A percentile compares a stretch with the other conserved stretches of the same genome.
Evolutionary conservation across 2,329 filamentous ascomycete species (phyloP).

Genomic region (Penicillium sp.): DNA sequence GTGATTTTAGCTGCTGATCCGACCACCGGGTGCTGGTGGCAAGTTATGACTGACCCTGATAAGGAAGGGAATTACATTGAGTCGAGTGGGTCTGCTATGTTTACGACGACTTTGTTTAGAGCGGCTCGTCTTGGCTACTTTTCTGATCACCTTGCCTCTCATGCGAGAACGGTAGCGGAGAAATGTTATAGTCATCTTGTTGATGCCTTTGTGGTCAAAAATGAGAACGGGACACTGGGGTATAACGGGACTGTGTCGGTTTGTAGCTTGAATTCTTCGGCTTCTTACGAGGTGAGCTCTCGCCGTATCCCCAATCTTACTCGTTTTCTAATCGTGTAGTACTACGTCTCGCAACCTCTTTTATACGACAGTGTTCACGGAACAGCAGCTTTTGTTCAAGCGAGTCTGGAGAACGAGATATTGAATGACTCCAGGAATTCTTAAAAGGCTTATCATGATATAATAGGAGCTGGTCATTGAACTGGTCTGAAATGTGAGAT

Average conservation of each 20-base stretch:
- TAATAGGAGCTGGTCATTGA: too few species aligned
- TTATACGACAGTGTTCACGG: conserved; percentile 32
- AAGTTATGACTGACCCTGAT: conserved; percentile 59
- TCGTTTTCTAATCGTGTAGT: conserved; percentile 18
- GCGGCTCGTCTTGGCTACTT: conserved; percentile 45
- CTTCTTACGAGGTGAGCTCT: conserved; percentile 53
- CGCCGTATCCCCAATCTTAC: neutral
- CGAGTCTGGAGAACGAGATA: conserved; percentile 31
- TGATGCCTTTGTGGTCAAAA: conserved; percentile 51
- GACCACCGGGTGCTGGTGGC: conserved; percentile 59
- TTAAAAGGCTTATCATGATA: too few species aligned
- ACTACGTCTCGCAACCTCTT: conserved; percentile 30
- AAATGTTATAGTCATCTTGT: conserved; percentile 49
- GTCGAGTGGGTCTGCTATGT: conserved; percentile 64
- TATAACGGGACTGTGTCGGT: conserved; percentile 59
- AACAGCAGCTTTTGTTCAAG: conserved; percentile 30
- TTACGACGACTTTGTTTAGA: conserved; percentile 57
- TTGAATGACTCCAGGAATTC: neutral
- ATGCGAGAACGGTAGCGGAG: conserved; percentile 17
- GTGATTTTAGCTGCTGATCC: conserved; percentile 49
- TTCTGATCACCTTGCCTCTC: neutral
- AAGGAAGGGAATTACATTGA: conserved; percentile 63
- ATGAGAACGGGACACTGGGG: conserved; percentile 54
- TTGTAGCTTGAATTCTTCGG: conserved; percentile 55
- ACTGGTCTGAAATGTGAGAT: too few species aligned